Evolutionary conservation across 1,284 basidiomycete genomes (phyloP).

Genomic region (Abortiporus biennis): DNA sequence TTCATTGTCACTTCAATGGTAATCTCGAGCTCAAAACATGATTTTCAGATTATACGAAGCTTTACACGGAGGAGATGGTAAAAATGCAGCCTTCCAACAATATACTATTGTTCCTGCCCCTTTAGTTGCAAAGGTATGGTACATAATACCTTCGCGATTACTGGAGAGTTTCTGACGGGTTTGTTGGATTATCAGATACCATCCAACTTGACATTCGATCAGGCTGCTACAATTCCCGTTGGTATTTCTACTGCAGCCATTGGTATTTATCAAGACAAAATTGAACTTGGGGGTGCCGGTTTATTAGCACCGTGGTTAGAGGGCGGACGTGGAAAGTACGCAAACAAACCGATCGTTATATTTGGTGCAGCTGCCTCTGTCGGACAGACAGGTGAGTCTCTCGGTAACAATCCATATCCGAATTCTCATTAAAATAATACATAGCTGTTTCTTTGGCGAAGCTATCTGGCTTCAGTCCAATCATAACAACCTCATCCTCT

Average conservation of each 20-base stretch:
- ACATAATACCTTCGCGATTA: not conserved
- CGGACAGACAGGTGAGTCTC: constrained; percentile 23
- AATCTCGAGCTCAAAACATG: not conserved
- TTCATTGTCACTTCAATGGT: not conserved
- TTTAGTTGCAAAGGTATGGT: constrained; percentile 35
- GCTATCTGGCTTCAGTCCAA: constrained; percentile 41
- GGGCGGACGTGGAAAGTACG: constrained; percentile 19
- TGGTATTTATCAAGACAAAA: constrained; percentile 19
- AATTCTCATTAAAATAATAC: constrained; percentile 3
- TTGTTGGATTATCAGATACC: constrained; percentile 29
- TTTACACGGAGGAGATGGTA: constrained; percentile 27
- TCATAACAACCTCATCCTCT: constrained; percentile 41
- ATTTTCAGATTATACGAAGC: constrained; percentile 36
- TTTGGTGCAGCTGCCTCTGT: constrained; percentile 28
- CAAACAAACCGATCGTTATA: constrained; percentile 23
- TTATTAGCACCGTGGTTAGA: constrained; percentile 12
- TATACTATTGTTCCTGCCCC: constrained; percentile 36
- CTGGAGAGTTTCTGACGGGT: not conserved
- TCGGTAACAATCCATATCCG: not conserved
- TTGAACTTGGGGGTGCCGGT: constrained; percentile 4
- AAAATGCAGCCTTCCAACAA: constrained; percentile 41
- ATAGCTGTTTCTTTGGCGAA: constrained; percentile 37
- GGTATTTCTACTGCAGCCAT: constrained; percentile 21
- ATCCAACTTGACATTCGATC: constrained; percentile 36
- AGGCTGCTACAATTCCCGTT: constrained; percentile 27